Conservation (phyloP, 129 eudicot genomes). For the Kitagawia praeruptora region DNA sequence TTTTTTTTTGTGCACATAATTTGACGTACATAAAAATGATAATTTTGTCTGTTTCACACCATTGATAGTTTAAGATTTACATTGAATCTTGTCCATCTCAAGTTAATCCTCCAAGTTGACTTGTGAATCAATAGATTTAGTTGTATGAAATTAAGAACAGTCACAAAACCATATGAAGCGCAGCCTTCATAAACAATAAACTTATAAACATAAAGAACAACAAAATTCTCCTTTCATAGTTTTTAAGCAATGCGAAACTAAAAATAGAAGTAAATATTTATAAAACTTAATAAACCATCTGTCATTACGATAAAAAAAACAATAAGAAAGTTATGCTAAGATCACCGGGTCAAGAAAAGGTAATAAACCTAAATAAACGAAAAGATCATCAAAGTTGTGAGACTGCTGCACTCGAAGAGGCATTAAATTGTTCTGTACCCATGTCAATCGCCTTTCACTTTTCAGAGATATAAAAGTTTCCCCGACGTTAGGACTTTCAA, state of each 20-base stretch:
- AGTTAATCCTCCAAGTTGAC: too few relatives aligned
- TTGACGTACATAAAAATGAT: too few relatives aligned
- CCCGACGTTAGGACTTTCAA: constrained; percentile 39
- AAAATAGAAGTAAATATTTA: not conserved
- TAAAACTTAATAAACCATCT: not conserved
- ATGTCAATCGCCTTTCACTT: constrained; percentile 39
- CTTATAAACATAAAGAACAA: too few relatives aligned
- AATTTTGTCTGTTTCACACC: too few relatives aligned
- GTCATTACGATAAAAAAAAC: not conserved
- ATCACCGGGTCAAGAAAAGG: not conserved
- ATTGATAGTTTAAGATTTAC: too few relatives aligned
- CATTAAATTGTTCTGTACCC: constrained; percentile 40
- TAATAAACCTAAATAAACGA: not conserved
- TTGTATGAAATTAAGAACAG: too few relatives aligned
- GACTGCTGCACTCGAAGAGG: constrained; percentile 29
- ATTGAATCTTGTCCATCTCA: too few relatives aligned
- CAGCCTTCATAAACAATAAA: too few relatives aligned
- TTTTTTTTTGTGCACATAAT: too few relatives aligned
- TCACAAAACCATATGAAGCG: too few relatives aligned
- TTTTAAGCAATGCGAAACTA: not conserved
- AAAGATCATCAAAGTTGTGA: constrained; percentile 8
- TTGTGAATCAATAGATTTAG: too few relatives aligned
- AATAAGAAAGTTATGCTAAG: not conserved
- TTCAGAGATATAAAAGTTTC: constrained; percentile 37
- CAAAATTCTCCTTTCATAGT: not conserved